Percentiles rank a stretch among this genome's conserved stretches.
Conservation (phyloP, 2,329 filamentous ascomycete species). For the Fusarium euwallaceae region DNA sequence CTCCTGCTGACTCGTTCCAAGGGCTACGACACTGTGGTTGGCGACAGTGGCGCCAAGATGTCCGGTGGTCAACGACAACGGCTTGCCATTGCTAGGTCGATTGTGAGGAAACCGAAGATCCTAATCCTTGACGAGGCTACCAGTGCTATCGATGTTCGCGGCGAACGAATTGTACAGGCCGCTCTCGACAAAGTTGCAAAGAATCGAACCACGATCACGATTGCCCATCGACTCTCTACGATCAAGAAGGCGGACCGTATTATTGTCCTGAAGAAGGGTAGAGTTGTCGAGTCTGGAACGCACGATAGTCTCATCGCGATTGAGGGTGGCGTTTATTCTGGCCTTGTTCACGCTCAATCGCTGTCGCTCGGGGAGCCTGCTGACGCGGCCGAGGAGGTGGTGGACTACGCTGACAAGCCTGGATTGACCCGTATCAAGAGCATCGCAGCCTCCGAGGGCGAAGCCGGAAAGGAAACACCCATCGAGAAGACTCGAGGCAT, state of each 20-base stretch:
- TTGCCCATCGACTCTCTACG: slow-evolving; percentile 81
- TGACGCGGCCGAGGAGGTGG: slow-evolving; percentile 51
- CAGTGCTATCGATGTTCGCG: slow-evolving; percentile 70
- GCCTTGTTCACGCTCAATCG: slow-evolving; percentile 74
- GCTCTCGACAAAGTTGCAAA: slow-evolving; percentile 72
- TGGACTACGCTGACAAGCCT: slow-evolving; percentile 57
- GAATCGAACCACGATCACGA: slow-evolving; percentile 77
- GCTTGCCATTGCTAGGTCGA: slow-evolving; percentile 81
- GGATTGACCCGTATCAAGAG: slow-evolving; percentile 62
- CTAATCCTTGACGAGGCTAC: slow-evolving; percentile 85
- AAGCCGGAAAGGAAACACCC: slow-evolving; percentile 36
- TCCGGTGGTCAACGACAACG: slow-evolving; percentile 90
- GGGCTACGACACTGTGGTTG: slow-evolving; percentile 80
- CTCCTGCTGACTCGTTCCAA: slow-evolving; percentile 49
- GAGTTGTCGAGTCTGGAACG: slow-evolving; percentile 79
- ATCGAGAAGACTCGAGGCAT: slow-evolving; percentile 58
- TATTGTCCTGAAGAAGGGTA: slow-evolving; percentile 79
- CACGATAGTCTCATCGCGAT: slow-evolving; percentile 77
- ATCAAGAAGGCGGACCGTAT: slow-evolving; percentile 85
- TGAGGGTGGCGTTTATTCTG: slow-evolving; percentile 73
- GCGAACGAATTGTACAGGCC: slow-evolving; percentile 73
- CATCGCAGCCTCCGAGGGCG: slow-evolving; percentile 53
- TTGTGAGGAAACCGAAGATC: slow-evolving; percentile 78
- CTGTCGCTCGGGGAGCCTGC: slow-evolving; percentile 65
- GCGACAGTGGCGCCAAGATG: slow-evolving; percentile 81